Evolutionary conservation across 2,329 filamentous ascomycete species (phyloP), one percentile per base, ranked within the genome.

Genomic region (Neofusicoccum parvum): DNA sequence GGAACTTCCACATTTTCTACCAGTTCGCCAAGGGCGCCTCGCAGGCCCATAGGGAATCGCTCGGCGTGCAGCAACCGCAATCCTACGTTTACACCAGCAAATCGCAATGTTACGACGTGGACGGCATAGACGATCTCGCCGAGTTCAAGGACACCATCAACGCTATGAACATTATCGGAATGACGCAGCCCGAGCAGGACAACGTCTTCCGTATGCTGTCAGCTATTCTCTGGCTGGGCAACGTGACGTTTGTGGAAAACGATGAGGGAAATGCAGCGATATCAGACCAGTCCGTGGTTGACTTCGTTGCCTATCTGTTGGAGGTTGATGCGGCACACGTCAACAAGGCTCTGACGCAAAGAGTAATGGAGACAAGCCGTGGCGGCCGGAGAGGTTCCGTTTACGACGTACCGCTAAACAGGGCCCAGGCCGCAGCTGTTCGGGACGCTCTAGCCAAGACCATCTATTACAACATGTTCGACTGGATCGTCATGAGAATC

Each of bases 1-100:
- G 95, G 71, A 98, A 97, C 80, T 99, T 99, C 79, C 95, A 99
- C 80, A 98, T 99, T 73, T 99, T 99, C 79, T 99, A 99, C 80
- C 95, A 99, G 79, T 97, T 98, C 79, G 92, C 95, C 53, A 99
- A 98, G 80, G 93, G 92, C 3, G 94, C 94, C 10, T 91, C 93
- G n/a, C 72, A 77, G 62, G 72, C 65, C 39, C 43, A 27, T 15
- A 48, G 65, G 82, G 88, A 95, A 73, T 88, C 84, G n/a, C 97
- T 92, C 75, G 95, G 95, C 59, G 84, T 99, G 20, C 94, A 98
- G 77, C 90, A 90, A 71, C 95, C 95, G 27, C 91, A 96, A 73
- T 92, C 93, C 39, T 99, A 99, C 78, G 81, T 92, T 27, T 99
- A 99, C 77, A 97, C 94, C 15, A 97, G 92, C 79, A 88, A 88